Percentiles rank a stretch among this genome's conserved stretches.
Conservation (phyloP, 768 basidiomycete genomes). For the Psilocybe cubensis region DNA sequence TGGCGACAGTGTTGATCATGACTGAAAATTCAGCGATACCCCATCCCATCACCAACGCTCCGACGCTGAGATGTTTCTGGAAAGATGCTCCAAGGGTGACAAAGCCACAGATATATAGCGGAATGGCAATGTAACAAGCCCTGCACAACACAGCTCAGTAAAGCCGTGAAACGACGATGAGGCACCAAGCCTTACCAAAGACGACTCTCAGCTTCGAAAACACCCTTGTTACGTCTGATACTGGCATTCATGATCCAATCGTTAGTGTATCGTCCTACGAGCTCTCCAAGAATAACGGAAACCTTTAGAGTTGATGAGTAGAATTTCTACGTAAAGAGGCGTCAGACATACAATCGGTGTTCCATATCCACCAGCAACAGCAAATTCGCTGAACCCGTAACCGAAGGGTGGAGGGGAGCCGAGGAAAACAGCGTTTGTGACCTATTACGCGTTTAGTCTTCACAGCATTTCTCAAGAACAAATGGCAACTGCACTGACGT, state of each 20-base stretch:
- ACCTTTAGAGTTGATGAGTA: constrained; percentile 33
- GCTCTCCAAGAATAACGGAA: constrained; percentile 54
- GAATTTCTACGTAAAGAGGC: not conserved
- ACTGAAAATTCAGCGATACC: constrained; percentile 60
- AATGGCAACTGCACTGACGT: constrained; percentile 36
- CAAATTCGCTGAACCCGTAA: constrained; percentile 53
- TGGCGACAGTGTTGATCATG: constrained; percentile 66
- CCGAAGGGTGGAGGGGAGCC: constrained; percentile 57
- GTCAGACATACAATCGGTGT: constrained; percentile 53
- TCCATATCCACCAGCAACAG: constrained; percentile 55
- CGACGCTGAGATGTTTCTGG: constrained; percentile 54
- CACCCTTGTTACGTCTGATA: constrained; percentile 54
- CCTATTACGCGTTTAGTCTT: constrained; percentile 31
- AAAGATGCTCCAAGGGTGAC: constrained; percentile 59
- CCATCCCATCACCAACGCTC: constrained; percentile 69
- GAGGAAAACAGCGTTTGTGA: constrained; percentile 70
- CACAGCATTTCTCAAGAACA: not conserved
- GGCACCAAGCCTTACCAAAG: constrained; percentile 58
- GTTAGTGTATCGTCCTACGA: constrained; percentile 55
- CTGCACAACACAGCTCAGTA: constrained; percentile 30
- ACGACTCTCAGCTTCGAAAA: constrained; percentile 64
- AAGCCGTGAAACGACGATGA: too few relatives aligned
- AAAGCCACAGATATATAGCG: constrained; percentile 65
- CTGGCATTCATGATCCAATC: constrained; percentile 52
- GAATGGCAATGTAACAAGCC: constrained; percentile 64